These are phyloP conservation scores for Stylosanthes scabra DNA, from an alignment of 331 rosid genomes.

Conservation along the genomic window DNA sequence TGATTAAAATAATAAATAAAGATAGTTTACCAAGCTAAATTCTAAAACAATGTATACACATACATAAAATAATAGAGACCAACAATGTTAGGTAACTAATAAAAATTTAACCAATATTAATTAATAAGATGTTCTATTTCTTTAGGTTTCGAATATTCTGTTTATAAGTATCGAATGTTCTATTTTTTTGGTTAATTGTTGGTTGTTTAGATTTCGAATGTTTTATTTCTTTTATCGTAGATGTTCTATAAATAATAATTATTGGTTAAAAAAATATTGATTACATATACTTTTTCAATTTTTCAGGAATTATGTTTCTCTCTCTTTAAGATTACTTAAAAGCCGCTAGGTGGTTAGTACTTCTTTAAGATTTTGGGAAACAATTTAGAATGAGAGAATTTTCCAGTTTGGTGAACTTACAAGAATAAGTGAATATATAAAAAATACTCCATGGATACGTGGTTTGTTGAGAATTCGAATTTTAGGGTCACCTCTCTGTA, in stretches of 20 bases:
- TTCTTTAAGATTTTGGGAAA: not conserved
- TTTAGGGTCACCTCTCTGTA: slow-evolving; percentile 25
- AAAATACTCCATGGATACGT: slow-evolving; percentile 8
- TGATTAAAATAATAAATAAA: not conserved
- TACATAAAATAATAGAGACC: not conserved
- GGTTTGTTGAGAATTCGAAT: slow-evolving; percentile 47
- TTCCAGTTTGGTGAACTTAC: slow-evolving; percentile 53
- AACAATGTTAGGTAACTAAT: too few relatives aligned
- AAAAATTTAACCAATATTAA: too few relatives aligned
- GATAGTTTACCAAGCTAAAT: not conserved
- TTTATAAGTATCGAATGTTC: too few relatives aligned
- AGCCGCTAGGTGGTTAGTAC: not conserved
- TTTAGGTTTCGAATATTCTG: too few relatives aligned
- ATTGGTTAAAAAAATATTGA: too few relatives aligned
- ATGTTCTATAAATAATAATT: too few relatives aligned
- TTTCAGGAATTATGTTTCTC: not conserved
- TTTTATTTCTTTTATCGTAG: too few relatives aligned
- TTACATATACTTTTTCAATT: too few relatives aligned
- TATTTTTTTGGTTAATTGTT: too few relatives aligned
- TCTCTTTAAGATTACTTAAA: not conserved
- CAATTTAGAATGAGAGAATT: not conserved
- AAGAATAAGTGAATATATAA: not conserved
- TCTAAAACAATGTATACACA: not conserved
- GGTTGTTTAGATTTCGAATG: too few relatives aligned
- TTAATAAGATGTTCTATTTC: too few relatives aligned